Evolutionary conservation across 768 basidiomycete genomes (phyloP).

Genomic region (Hemileccinum rubropunctum): DNA sequence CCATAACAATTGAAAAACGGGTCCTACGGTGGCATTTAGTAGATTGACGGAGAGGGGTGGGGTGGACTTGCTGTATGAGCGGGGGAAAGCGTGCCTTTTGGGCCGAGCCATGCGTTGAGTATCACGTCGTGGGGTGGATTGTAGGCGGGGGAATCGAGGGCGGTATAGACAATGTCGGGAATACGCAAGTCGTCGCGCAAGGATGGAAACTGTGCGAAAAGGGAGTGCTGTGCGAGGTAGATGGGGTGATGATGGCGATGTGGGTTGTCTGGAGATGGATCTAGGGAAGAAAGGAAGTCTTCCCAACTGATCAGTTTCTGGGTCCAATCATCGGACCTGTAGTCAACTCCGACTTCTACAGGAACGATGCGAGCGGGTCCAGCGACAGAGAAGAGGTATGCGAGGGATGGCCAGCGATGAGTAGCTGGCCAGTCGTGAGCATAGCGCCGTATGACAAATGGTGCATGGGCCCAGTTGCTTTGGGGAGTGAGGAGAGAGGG

Average conservation of each 20-base stretch:
- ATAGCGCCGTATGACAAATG: conserved; percentile 74
- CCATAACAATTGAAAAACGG: conserved; percentile 92
- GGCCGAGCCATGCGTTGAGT: conserved; percentile 83
- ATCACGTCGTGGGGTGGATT: conserved; percentile 61
- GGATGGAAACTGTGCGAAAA: conserved; percentile 80
- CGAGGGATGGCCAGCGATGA: conserved; percentile 61
- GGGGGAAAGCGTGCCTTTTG: conserved; percentile 74
- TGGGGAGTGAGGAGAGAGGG: conserved; percentile 63
- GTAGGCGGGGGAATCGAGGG: conserved; percentile 51
- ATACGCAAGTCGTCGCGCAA: conserved; percentile 71
- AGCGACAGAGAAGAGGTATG: conserved; percentile 66
- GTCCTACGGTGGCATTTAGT: conserved; percentile 52
- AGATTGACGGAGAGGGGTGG: conserved; percentile 21
- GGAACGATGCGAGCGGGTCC: conserved; percentile 87
- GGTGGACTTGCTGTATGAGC: conserved; percentile 71
- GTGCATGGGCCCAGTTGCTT: conserved; percentile 38
- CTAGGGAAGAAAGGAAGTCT: conserved; percentile 57
- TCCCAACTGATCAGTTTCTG: conserved; percentile 80
- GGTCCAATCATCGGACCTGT: conserved; percentile 76
- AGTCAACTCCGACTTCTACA: conserved; percentile 85
- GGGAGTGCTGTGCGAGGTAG: conserved; percentile 91
- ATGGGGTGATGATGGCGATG: conserved; percentile 32
- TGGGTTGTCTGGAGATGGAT: conserved; percentile 15
- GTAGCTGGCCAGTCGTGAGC: conserved; percentile 79
- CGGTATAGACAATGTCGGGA: conserved; percentile 89